Evolutionary conservation across 73 alveolate genomes (phyloP).

Genomic region (Strombidium stylifer): DNA sequence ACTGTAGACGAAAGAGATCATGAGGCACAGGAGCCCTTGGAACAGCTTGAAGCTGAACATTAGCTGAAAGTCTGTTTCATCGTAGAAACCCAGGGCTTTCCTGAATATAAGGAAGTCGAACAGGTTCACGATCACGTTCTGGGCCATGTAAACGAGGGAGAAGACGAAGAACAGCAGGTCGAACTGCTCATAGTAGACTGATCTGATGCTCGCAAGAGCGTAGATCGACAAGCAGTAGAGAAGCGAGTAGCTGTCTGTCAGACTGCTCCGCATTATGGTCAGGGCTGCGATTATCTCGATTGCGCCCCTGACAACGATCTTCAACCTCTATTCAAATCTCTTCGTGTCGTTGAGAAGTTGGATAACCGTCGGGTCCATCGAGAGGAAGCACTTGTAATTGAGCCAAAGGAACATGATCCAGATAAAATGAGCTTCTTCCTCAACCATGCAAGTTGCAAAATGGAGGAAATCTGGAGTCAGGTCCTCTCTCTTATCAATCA

Average conservation of each 20-base stretch:
- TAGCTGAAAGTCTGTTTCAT: conserved; percentile 22
- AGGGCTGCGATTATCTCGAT: too few relatives aligned
- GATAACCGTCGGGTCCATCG: neutral
- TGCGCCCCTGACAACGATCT: too few relatives aligned
- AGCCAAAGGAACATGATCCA: conserved; percentile 12
- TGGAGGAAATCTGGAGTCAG: conserved; percentile 43
- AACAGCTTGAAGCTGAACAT: conserved; percentile 12
- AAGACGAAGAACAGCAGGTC: conserved; percentile 2
- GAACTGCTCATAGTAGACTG: neutral
- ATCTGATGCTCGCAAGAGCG: neutral
- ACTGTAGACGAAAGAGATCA: conserved; percentile 3
- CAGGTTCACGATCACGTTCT: conserved; percentile 15
- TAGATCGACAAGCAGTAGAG: too few relatives aligned
- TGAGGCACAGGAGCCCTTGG: conserved; percentile 5
- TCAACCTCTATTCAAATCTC: too few relatives aligned
- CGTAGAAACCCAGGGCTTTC: conserved; percentile 11
- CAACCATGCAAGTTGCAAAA: neutral
- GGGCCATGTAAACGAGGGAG: neutral
- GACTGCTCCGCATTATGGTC: too few relatives aligned
- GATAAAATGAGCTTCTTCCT: conserved; percentile 7
- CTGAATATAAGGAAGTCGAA: conserved; percentile 6
- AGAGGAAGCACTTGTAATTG: conserved; percentile 9
- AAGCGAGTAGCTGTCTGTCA: too few relatives aligned
- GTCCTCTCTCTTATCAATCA: too few relatives aligned
- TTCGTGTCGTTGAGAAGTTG: too few relatives aligned